Percentiles rank a stretch among this genome's conserved stretches.
These are phyloP conservation scores for Malbranchea cinnamomea DNA, from an alignment of 2,329 filamentous ascomycete species.

Conservation along the genomic window DNA sequence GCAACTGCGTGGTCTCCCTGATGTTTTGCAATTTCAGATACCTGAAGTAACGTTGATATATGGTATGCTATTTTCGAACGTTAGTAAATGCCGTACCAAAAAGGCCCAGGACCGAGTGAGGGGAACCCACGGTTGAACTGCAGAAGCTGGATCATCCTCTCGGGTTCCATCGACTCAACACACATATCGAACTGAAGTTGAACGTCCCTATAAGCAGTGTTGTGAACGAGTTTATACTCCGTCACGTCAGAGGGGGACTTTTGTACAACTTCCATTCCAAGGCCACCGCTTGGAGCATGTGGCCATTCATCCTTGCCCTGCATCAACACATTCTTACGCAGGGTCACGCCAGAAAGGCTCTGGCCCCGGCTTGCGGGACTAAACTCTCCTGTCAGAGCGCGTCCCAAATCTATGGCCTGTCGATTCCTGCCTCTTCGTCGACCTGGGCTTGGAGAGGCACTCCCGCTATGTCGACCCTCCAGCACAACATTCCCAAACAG, in stretches of 20 bases:
- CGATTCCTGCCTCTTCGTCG: slow-evolving; percentile 41
- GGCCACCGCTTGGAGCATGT: slow-evolving; percentile 57
- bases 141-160: slow-evolving; percentile 64
- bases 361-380: slow-evolving; percentile 41
- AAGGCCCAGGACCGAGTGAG: neutral
- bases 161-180: slow-evolving; percentile 73
- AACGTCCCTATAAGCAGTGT: slow-evolving; percentile 53
- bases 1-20: slow-evolving; percentile 77
- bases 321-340: slow-evolving; percentile 68
- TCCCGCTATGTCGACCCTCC: slow-evolving; percentile 40
- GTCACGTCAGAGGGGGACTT: slow-evolving; percentile 43
- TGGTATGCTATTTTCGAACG: slow-evolving; percentile 51
- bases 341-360: slow-evolving; percentile 54
- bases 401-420: slow-evolving; percentile 35
- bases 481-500: slow-evolving; percentile 53
- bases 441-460: slow-evolving; percentile 28
- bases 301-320: slow-evolving; percentile 84
- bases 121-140: slow-evolving; percentile 39
- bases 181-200: slow-evolving; percentile 63
- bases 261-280: slow-evolving; percentile 61
- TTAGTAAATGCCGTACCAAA: slow-evolving; percentile 17
- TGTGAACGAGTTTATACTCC: slow-evolving; percentile 68
- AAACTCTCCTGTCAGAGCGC: slow-evolving; percentile 39
- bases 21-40: slow-evolving; percentile 81
- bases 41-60: slow-evolving; percentile 83